Percentiles rank a stretch among this genome's conserved stretches.
Evolutionary conservation across 306 rosid genomes (phyloP).

Genomic region (Ziziphus jujuba): DNA sequence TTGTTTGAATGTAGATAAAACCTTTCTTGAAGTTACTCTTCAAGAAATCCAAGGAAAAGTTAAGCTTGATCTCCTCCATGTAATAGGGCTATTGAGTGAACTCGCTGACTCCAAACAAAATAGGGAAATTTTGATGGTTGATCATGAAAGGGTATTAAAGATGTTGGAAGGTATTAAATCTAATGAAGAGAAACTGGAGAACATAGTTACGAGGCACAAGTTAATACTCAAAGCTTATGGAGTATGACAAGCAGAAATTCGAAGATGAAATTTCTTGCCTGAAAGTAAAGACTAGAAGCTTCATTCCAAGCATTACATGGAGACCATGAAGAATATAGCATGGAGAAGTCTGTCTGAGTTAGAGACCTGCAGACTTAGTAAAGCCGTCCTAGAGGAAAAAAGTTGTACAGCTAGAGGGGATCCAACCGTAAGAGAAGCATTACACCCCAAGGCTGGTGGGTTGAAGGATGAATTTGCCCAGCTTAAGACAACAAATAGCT

Average conservation of each 20-base stretch:
- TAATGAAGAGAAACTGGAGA: no score
- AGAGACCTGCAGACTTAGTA: slow-evolving; percentile 37
- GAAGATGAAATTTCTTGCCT: slow-evolving; percentile 39
- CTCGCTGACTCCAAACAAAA: slow-evolving; percentile 38
- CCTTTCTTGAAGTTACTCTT: no score
- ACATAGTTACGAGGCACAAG: no score
- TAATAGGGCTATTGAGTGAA: slow-evolving; percentile 39
- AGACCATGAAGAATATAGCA: slow-evolving; percentile 47
- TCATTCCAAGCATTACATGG: slow-evolving; percentile 39
- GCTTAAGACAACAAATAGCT: slow-evolving; percentile 33
- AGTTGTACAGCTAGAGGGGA: slow-evolving; percentile 53
- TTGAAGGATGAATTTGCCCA: slow-evolving; percentile 38
- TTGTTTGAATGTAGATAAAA: no score
- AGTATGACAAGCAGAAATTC: slow-evolving; percentile 42
- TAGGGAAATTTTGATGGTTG: slow-evolving; percentile 38
- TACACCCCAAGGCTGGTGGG: slow-evolving; percentile 29
- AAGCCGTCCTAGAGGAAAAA: slow-evolving; percentile 48
- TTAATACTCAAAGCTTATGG: slow-evolving; percentile 46
- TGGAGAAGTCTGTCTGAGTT: slow-evolving; percentile 41
- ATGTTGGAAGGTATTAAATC: slow-evolving; percentile 49
- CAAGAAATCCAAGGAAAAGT: no score
- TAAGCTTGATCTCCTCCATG: slow-evolving; percentile 28
- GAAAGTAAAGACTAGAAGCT: slow-evolving; percentile 49
- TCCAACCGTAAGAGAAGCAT: slow-evolving; percentile 38
- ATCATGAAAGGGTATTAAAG: slow-evolving; percentile 42